Conservation (phyloP, 192 early-diverging fungal species). For the Linnemannia hyalina region DNA sequence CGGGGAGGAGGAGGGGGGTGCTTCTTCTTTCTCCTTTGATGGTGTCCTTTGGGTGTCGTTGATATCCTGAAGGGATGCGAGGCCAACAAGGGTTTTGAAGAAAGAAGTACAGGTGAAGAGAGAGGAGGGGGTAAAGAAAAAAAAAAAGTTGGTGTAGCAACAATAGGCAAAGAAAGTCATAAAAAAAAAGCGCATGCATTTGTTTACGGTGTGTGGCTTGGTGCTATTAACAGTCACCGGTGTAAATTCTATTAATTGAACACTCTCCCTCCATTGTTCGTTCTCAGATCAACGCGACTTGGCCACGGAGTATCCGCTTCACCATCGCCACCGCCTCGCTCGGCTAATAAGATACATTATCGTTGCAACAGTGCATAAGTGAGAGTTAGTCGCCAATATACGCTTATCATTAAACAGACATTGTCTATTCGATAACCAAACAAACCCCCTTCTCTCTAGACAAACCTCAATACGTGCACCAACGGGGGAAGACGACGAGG, state of each 20-base stretch:
- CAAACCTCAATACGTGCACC: neutral
- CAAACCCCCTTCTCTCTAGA: neutral
- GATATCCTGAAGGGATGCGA: neutral
- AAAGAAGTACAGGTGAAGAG: neutral
- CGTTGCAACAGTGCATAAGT: neutral
- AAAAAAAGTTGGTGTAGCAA: neutral
- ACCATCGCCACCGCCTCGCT: constrained; percentile 23
- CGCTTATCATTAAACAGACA: neutral
- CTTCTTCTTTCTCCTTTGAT: neutral
- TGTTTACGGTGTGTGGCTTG: constrained; percentile 2
- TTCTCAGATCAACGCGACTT: neutral
- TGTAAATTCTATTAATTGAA: too few species aligned
- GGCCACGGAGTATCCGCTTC: constrained; percentile 25
- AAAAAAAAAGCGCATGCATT: constrained; percentile 1
- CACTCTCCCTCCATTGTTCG: neutral
- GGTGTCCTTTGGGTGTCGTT: neutral
- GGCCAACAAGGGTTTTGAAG: neutral
- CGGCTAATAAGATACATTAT: constrained; percentile 1
- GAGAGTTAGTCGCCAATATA: neutral
- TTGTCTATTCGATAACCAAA: neutral
- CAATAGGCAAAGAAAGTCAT: too few species aligned
- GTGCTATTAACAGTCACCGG: neutral
- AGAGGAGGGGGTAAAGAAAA: neutral
- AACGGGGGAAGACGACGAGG: neutral
- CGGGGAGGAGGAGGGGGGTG: neutral